Base-by-base conservation (phyloP, 2,329 filamentous ascomycete genomes). In the Penicillium janthinellum region DNA sequence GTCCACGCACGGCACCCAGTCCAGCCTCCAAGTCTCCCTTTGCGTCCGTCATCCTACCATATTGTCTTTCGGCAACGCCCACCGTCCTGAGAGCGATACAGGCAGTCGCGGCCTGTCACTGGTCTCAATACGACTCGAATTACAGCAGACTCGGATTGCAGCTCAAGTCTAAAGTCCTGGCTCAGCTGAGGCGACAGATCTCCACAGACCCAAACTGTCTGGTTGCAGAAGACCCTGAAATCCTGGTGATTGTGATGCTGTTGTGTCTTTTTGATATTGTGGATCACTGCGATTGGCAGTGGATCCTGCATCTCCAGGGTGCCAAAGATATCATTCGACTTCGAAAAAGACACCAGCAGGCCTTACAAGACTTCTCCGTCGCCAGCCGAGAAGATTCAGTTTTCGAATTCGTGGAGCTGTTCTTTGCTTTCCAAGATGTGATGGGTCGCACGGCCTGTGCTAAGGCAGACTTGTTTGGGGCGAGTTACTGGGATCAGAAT, bases 401-500 rank as follows among this genome's bases (percentile, higher is more conserved):
- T n/a, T 59, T 59, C 1, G 44, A 49, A 3, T 64, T 64, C 47
- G 56, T 54, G 12, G 79, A 60, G 67, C 72, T 6, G 14, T 79
- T 78, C 57, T 79, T 79, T 45, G 78, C 78, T 5, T 79, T 77
- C 7, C 78, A 79, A 55, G 78, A 79, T 28, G 75, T 78, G 0
- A 79, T 79, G 39, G 77, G 78, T 39, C 71, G 77, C 28, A 79
- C 78, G 0, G 78, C 78, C 0, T 79, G 77, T 28, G 77, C 75
- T 6, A 75, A 78, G 10, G 72, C 75, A 0, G 75, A 77, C 0
- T 69, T 78, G 0, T 79, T 79, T 20, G 77, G 76, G 3, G 65
- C 70, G 14, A 75, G 78, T 52, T 79, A 78, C 56, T 79, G 78
- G 78, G 55, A 66, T 14, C 56, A 59, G 10, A 44, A 56, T 10